Base-by-base conservation (phyloP, 306 rosid species). In the Prunus mongolica region DNA sequence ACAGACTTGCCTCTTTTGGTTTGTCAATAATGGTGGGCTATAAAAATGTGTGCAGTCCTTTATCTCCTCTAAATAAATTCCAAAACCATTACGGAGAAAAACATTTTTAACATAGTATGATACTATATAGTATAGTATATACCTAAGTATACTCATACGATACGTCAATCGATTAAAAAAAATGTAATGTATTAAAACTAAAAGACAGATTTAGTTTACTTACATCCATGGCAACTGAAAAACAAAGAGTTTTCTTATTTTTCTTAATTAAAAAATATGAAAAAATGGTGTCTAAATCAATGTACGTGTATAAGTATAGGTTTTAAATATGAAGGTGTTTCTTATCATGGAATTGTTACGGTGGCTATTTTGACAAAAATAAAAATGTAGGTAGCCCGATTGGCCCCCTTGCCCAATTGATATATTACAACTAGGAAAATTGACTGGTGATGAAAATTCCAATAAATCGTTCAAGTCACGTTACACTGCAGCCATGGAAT, bases 401-500 rank as follows among this genome's bases (percentile, higher is more conserved):
- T 9, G 7, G 6, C 15, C 30, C 30, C 47, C 9, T 13, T 56
- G 19, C 18, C 65, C 63, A 52, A 51, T 51, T 51, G 63, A 51
- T 32, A 55, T 32, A 34, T 19, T 54, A 38, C 52, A 71, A 71
- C 27, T 34, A 71, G 5, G 18, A 50, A n/a, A 51, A 24, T 71
- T 28, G 75, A 71, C 75, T 30, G 30, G 75, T 38, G 65, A 20
- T 12, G 19, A 50, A 51, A 34, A 18, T 20, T 19, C 41, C 12
- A 62, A 7, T 16, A 28, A 15, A 7, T 12, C 45, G 19, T 65
- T 8, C 4, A 28, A 63, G 46, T 30, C 77, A 14, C 56, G 66
- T 32, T 65, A 38, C 8, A 24, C 24, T 22, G 30, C 66, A 28
- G 54, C 68, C 61, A 41, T 77, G 74, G 68, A 77, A 77, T 77